Conservation (phyloP, 768 basidiomycete genomes). For the Podaxis sp. region DNA sequence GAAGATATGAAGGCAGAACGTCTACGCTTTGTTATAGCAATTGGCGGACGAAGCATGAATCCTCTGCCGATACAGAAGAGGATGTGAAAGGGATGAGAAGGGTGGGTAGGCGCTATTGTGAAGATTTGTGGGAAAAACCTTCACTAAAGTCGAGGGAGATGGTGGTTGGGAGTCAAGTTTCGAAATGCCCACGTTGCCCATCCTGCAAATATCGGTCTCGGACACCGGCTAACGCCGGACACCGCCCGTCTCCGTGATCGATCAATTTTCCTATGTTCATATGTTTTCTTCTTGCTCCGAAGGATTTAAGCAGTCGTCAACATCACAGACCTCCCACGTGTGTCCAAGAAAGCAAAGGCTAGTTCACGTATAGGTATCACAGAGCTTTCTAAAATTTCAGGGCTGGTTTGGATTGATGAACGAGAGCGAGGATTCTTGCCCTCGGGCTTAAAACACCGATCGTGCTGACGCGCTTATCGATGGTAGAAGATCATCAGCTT, state of each 20-base stretch:
- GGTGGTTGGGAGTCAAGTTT: conserved; percentile 10
- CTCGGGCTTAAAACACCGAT: neutral
- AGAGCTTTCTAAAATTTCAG: neutral
- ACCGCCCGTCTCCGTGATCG: neutral
- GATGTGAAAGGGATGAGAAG: conserved; percentile 33
- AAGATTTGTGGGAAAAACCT: conserved; percentile 29
- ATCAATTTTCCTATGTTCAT: neutral
- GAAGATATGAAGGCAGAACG: conserved; percentile 46
- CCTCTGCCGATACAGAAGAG: conserved; percentile 70
- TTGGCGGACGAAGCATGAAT: conserved; percentile 94
- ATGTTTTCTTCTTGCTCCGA: neutral
- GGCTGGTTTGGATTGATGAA: neutral
- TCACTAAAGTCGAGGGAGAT: conserved; percentile 16
- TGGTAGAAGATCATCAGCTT: neutral
- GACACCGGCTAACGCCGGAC: neutral
- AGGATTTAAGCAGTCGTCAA: neutral
- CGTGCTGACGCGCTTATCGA: neutral
- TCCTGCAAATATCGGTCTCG: conserved; percentile 9
- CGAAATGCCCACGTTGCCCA: conserved; percentile 9
- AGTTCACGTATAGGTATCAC: neutral
- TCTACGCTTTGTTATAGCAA: conserved; percentile 65
- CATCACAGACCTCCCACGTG: neutral
- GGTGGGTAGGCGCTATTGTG: conserved; percentile 63
- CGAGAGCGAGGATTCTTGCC: neutral
- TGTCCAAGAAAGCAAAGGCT: neutral